Percentiles rank a stretch among this genome's conserved stretches.
Evolutionary conservation across 805 yeast species (phyloP).

Genomic region (Nakazawaea siamensis): DNA sequence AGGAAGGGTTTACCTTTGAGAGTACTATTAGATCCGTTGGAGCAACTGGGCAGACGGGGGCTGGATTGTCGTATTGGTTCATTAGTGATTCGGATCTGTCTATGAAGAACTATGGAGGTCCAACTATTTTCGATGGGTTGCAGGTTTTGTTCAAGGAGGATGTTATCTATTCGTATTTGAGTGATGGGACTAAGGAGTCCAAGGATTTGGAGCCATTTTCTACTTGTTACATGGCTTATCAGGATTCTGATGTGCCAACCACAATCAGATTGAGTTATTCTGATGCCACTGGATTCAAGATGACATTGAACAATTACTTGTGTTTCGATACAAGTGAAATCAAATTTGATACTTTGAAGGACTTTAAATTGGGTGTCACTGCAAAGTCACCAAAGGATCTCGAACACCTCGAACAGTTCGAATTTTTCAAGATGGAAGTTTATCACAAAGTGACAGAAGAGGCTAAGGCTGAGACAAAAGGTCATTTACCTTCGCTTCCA

Average conservation of each 20-base stretch:
- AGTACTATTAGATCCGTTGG: constrained; percentile 57
- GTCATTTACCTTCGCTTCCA: constrained; percentile 34
- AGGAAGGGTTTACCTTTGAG: constrained; percentile 39
- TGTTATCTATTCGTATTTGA: constrained; percentile 49
- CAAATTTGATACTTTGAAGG: constrained; percentile 28
- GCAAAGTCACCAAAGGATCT: constrained; percentile 32
- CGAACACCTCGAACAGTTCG: constrained; percentile 47
- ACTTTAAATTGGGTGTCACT: constrained; percentile 44
- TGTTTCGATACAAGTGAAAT: constrained; percentile 60
- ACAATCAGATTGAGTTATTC: constrained; percentile 61
- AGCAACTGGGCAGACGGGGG: constrained; percentile 34
- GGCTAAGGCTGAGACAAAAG: constrained; percentile 48
- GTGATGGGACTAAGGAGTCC: constrained; percentile 43
- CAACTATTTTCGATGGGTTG: constrained; percentile 52
- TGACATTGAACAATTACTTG: constrained; percentile 66
- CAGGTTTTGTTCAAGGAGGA: constrained; percentile 39
- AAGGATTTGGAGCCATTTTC: constrained; percentile 36
- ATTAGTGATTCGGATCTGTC: constrained; percentile 20
- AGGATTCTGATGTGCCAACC: constrained; percentile 63
- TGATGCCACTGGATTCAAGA: constrained; percentile 35
- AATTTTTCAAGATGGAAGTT: constrained; percentile 49
- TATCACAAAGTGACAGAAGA: constrained; percentile 47
- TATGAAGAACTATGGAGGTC: constrained; percentile 40
- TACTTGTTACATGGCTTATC: constrained; percentile 48
- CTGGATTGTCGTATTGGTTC: constrained; percentile 56